Conservation (phyloP, 805 yeast species). For the Blastobotrys mokoenaii region DNA sequence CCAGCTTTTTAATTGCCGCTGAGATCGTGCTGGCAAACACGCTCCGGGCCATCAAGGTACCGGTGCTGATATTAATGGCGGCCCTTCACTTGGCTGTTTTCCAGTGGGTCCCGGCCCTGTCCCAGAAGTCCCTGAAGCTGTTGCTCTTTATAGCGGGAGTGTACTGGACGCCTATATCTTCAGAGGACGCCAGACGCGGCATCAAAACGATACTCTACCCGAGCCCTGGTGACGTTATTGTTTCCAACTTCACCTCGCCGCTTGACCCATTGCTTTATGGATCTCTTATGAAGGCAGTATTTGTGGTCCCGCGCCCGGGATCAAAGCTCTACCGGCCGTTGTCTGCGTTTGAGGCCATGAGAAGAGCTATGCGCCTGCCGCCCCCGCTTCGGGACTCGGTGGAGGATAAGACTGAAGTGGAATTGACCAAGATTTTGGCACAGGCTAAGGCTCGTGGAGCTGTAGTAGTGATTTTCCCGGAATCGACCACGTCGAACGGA, state of each 20-base stretch:
- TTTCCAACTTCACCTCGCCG: conserved; percentile 54
- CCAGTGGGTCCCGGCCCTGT: conserved; percentile 9
- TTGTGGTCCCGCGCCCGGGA: conserved; percentile 34
- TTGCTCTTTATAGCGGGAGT: conserved; percentile 4
- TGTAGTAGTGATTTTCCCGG: conserved; percentile 52
- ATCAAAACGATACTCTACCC: conserved; percentile 25
- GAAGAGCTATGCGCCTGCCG: conserved; percentile 17
- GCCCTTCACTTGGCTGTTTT: conserved; percentile 7
- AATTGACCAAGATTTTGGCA: conserved; percentile 13
- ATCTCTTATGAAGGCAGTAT: conserved; percentile 18
- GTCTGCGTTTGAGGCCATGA: conserved; percentile 8
- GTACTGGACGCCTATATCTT: conserved; percentile 2
- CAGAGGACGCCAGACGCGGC: conserved; percentile 4
- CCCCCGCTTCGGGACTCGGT: neutral
- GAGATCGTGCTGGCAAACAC: neutral
- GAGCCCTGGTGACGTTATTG: conserved; percentile 38
- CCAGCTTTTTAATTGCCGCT: neutral
- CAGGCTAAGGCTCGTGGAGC: conserved; percentile 31
- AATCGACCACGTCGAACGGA: conserved; percentile 84
- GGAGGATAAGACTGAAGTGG: neutral
- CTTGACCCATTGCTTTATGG: conserved; percentile 40
- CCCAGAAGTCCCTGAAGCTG: neutral
- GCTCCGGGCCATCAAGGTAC: conserved; percentile 7
- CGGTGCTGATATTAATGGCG: conserved; percentile 7
- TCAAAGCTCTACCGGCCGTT: neutral